Base-by-base conservation (phyloP, 2,329 filamentous ascomycete genomes). In the Penicillium hesseltinei region DNA sequence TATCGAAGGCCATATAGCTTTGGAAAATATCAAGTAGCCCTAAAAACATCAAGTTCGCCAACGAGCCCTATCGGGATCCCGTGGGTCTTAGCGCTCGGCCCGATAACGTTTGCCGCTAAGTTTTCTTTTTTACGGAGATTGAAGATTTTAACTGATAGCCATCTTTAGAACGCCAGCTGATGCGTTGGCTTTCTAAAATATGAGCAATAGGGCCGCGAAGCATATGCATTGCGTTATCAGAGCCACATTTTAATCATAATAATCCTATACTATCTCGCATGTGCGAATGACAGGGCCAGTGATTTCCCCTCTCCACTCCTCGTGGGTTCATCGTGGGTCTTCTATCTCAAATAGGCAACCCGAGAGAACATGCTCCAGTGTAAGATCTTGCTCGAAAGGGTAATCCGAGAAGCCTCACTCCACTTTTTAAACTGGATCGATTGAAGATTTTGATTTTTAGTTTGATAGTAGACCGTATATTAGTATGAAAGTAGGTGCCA, bases 371-470 rank as follows among this genome's bases (percentile, higher is more conserved):
- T 42, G 29, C 49, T 47, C 54, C 49, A 47, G 43, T 53, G 10
- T 42, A 53, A 42, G 54, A 53, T 56, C 35, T 36, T 29, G 4
- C 54, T 56, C n/a, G 35, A 56, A 56, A 40, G 15, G 40, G 54
- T 42, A 56, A 56, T 56, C 54, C 54, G 54, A 56, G 27, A 42
- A 25, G 27, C 45, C 29, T 55, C 51, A 38, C 38, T 55, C 56
- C 56, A 58, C 56, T 58, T 58, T 58, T 58, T 58, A 58, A 50
- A 55, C 39, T 58, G 56, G 56, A 58, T 54, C 51, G 25, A 39
- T 58, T 58, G 56, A 58, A 58, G 51, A 58, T 39, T 58, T 49
- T 58, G 56, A 55, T 55, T 54, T 58, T 58, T 44, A 44, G 40
- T 49, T 31, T 27, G 17, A 50, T 40, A 38, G 40, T 45, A 45